Base-by-base conservation (phyloP, 2,329 filamentous ascomycete genomes). In the Cladosporium oxysporum region DNA sequence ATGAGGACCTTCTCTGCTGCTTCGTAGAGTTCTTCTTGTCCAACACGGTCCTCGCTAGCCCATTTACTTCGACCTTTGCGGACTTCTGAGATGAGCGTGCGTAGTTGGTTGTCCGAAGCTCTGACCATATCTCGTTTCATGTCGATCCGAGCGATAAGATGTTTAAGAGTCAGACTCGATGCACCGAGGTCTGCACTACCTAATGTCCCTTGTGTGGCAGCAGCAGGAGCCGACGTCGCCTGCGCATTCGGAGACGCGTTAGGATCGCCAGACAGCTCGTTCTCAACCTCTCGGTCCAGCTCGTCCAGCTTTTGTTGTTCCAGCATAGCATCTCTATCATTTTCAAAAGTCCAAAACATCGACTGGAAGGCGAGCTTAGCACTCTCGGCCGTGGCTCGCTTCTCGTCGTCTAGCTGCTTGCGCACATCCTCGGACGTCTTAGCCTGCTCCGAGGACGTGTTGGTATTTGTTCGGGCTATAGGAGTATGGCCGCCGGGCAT, bases 51-150 rank as follows among this genome's bases (percentile, higher is more conserved):
- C 78, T 98, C 95, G 77, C 91, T 98, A 3, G 95, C 94, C 95
- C 95, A 99, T 80, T 99, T 99, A 79, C 94, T 98, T 73, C 95
- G 86, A 73, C 98, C 98, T 79, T 98, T 99, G 69, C 95, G 88
- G 21, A 99, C 95, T 79, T 99, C 95, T 73, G 95, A 97, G 86
- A 99, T 97, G 66, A 99, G 82, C 59, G 90, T 92, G 67, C 95
- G 88, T 67, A 99, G 83, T 76, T 99, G 94, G 28, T 93, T 91
- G 80, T 99, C 95, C 1, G 93, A 96, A 21, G 95, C 94, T 76
- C 89, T 88, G 62, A 99, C 94, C 81, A 92, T 88, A 70, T 92
- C 90, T 74, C 95, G 90, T 81, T 97, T 95, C 79, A 91, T 87
- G 78, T 99, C 95, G 75, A 99, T 97, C 65, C 93, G 88, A 50